phyloP scores from a whole-genome alignment of 768 basidiomycete genomes.

The Mycena leptocephala region DNA sequence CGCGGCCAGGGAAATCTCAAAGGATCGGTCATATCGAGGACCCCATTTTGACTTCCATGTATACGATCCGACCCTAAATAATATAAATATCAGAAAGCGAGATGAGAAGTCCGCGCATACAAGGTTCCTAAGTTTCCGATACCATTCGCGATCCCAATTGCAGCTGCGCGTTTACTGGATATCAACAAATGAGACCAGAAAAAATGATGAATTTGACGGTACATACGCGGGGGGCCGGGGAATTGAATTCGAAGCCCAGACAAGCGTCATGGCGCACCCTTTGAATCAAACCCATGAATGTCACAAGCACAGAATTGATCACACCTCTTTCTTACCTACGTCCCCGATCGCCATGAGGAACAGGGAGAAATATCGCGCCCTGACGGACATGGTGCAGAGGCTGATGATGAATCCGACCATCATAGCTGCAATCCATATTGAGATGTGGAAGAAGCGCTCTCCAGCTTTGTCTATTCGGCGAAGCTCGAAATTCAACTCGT shows the following conservation, averaged over 20 bases:
- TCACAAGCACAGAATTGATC: not conserved
- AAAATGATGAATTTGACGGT: not conserved
- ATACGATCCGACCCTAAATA: conserved; percentile 56
- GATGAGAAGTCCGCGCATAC: conserved; percentile 37
- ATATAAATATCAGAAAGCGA: not conserved
- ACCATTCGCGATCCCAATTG: conserved; percentile 64
- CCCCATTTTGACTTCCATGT: conserved; percentile 61
- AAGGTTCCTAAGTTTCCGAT: conserved; percentile 61
- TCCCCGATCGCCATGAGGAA: conserved; percentile 67
- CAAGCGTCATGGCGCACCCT: conserved; percentile 59
- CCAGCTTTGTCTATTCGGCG: conserved; percentile 55
- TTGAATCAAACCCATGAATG: not conserved
- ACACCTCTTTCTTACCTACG: conserved; percentile 46
- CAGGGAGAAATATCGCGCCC: conserved; percentile 61
- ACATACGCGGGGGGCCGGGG: conserved; percentile 60
- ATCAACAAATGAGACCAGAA: not conserved
- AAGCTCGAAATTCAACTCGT: not conserved
- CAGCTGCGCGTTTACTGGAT: conserved; percentile 50
- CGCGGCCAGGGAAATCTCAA: conserved; percentile 55
- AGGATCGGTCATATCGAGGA: conserved; percentile 60
- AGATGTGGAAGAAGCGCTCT: conserved; percentile 65
- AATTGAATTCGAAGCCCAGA: conserved; percentile 64
- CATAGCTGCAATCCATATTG: conserved; percentile 56
- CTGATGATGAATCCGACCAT: conserved; percentile 64
- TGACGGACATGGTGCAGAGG: conserved; percentile 58